Base-by-base conservation (phyloP, 2,329 filamentous ascomycete genomes). In the Aspergillus ruber region DNA sequence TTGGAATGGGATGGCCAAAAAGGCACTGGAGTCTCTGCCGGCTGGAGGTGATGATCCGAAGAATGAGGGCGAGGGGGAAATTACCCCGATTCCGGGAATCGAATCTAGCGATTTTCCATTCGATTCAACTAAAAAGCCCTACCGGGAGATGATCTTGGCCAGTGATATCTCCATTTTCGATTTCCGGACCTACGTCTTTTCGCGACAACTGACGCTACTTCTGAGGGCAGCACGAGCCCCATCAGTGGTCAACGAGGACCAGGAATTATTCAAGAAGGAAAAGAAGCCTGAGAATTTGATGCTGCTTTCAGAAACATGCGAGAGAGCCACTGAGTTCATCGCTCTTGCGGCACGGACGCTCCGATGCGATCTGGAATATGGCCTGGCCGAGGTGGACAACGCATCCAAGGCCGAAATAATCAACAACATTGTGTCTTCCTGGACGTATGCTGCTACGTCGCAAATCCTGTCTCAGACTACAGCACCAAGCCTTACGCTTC, bases 141-240 rank as follows among this genome's bases (percentile, higher is more conserved):
- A 97, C 63, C 82, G 91, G 44, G 89, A 94, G 48, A 82, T 95
- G 59, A 98, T 98, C 43, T 75, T 98, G 35, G 85, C 88, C 12
- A 98, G 94, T 71, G 88, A 95, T 55, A 94, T 98, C 32, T 98
- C 93, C 0, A 77, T 95, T 2, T 96, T 97, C 62, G 93, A 98
- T 66, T 97, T 98, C 65, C 80, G 88, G 43, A 88, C 86, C 57
- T 98, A 98, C 65, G 83, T 98, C 10, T 98, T 97, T 66, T 84
- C 89, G 3, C 81, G 93, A 20, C 91, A 98, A 60, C 82, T 95
- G 52, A 81, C 86, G 2, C 71, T 98, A 1, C 76, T 97, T 1
- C 75, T 95, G 10, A 81, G 90, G 4, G 78, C 95, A 1, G 90
- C 87, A n/a, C 93, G 91, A 61, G 68, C 69, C 12, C 62, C 62